phyloP scores from a whole-genome alignment of 1,284 basidiomycete species.

The Leccinum subrobustum region DNA sequence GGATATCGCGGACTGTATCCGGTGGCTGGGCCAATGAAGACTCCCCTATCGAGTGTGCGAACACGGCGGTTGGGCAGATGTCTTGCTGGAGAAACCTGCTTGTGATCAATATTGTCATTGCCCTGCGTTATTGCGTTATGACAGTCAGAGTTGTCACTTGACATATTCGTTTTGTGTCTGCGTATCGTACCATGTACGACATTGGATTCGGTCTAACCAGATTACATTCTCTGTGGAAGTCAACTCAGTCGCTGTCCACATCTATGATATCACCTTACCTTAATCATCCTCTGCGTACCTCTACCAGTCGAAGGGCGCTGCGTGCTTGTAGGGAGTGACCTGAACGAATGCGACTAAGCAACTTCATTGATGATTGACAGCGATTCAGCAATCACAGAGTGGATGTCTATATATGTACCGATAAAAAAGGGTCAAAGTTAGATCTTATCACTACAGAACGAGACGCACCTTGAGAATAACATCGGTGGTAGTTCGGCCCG shows the following conservation, averaged over 20 bases:
- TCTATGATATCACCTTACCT: background rate
- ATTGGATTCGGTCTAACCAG: background rate
- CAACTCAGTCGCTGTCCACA: background rate
- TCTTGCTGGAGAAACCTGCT: constrained; percentile 12
- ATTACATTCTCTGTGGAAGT: background rate
- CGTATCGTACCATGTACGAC: background rate
- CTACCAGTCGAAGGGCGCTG: background rate
- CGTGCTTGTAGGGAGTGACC: background rate
- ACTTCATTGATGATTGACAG: background rate
- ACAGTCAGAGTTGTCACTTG: background rate
- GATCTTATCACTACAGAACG: background rate
- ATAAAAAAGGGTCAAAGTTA: background rate
- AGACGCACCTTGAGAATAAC: background rate
- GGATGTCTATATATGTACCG: background rate
- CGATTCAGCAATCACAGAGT: background rate
- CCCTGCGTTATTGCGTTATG: background rate
- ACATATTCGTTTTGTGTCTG: background rate
- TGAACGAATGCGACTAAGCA: background rate
- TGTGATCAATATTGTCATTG: constrained; percentile 1
- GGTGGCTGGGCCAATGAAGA: constrained; percentile 6
- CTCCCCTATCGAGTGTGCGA: constrained; percentile 2
- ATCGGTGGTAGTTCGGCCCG: background rate
- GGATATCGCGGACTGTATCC: constrained; percentile 10
- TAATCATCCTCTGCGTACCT: background rate
- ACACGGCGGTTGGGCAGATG: constrained; percentile 24